Percentiles rank a stretch among this genome's conserved stretches.
Evolutionary conservation across 1,284 basidiomycete genomes (phyloP).

Genomic region (Ustilago loliicola): DNA sequence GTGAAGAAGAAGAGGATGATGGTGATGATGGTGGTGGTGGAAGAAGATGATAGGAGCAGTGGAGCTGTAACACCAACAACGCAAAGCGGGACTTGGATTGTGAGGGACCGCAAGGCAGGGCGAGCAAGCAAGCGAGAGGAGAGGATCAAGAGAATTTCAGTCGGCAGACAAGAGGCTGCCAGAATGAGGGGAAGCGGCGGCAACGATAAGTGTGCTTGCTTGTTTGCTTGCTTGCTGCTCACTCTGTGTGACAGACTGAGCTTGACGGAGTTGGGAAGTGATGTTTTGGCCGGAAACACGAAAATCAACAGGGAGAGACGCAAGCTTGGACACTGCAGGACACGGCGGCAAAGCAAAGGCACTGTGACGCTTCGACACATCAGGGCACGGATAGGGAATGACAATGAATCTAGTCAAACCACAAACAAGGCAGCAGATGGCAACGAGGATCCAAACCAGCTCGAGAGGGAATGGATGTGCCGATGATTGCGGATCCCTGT

Average conservation of each 20-base stretch:
- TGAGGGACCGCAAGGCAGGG: not conserved
- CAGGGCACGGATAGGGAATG: slow-evolving; percentile 6
- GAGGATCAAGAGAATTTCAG: not conserved
- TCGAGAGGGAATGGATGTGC: slow-evolving; percentile 4
- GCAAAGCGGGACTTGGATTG: not conserved
- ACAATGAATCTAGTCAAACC: no score
- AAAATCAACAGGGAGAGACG: not conserved
- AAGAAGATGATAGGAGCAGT: slow-evolving; percentile 1
- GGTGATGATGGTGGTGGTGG: slow-evolving; percentile 5
- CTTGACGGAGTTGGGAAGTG: not conserved
- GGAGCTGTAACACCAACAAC: not conserved
- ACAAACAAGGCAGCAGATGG: slow-evolving; percentile 10
- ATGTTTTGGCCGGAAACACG: slow-evolving; percentile 9
- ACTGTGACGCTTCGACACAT: slow-evolving; percentile 13
- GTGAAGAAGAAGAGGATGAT: slow-evolving; percentile 8
- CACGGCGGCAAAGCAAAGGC: not conserved
- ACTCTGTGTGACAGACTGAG: not conserved
- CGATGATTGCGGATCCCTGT: slow-evolving; percentile 13
- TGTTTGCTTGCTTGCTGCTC: not conserved
- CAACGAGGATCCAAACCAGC: not conserved
- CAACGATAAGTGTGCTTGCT: not conserved
- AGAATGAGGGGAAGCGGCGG: slow-evolving; percentile 1
- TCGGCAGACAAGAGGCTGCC: not conserved
- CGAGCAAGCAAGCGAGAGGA: not conserved
- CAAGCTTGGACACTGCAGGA: not conserved